Evolutionary conservation across 129 eudicot genomes (phyloP).

Genomic region (Calendula officinalis): DNA sequence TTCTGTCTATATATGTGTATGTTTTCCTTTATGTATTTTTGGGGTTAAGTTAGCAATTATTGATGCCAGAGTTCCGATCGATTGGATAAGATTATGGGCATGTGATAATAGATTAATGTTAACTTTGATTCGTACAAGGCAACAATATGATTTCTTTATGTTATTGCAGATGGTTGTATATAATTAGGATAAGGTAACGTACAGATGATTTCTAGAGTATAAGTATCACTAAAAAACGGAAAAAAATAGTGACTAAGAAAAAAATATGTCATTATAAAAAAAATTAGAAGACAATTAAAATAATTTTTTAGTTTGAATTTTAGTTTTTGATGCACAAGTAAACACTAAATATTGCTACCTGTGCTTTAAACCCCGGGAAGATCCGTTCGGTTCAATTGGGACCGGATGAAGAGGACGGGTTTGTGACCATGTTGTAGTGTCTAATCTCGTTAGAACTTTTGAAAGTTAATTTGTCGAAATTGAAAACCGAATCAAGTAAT

Average conservation of each 20-base stretch:
- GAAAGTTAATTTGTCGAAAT: too few relatives aligned
- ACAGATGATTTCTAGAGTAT: too few relatives aligned
- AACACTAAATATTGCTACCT: background rate
- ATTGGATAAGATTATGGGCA: constrained; percentile 37
- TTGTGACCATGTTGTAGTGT: too few relatives aligned
- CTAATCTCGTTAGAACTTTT: too few relatives aligned
- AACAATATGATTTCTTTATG: constrained; percentile 9
- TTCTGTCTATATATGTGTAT: background rate
- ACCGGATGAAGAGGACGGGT: too few relatives aligned
- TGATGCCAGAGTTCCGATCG: constrained; percentile 28
- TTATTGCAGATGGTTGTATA: constrained; percentile 5
- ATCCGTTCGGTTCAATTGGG: too few relatives aligned
- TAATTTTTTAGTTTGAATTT: background rate
- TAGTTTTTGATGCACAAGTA: background rate
- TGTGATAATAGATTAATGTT: constrained; percentile 22
- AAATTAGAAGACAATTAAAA: background rate
- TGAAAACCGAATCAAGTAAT: too few relatives aligned
- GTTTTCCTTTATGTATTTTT: background rate
- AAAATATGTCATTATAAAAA: too few relatives aligned
- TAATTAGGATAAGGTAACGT: background rate
- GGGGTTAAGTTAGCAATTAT: constrained; percentile 17
- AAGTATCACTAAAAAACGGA: too few relatives aligned
- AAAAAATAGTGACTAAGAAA: too few relatives aligned
- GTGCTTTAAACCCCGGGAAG: too few relatives aligned
- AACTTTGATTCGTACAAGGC: constrained; percentile 8